Conservation (phyloP, 2,329 filamentous ascomycete genomes). For the Elsinoe fawcettii region DNA sequence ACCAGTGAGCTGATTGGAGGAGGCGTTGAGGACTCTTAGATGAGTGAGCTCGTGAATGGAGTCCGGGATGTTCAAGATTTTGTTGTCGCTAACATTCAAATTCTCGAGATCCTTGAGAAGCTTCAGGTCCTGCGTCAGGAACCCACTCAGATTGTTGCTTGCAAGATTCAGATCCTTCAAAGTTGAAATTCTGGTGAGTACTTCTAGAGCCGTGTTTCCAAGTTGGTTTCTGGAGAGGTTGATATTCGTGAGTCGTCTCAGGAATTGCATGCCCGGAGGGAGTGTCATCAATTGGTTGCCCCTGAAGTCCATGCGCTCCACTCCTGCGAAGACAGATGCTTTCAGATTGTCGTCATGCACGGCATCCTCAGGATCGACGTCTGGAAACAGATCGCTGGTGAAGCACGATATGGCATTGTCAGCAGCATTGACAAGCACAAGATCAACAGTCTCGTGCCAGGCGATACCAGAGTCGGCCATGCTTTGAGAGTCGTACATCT, state of each 20-base stretch:
- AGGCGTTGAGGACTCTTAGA: conserved; percentile 69
- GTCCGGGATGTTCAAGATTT: conserved; percentile 61
- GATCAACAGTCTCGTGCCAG: conserved; percentile 88
- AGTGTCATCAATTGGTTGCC: conserved; percentile 68
- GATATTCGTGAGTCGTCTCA: conserved; percentile 67
- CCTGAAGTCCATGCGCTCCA: conserved; percentile 78
- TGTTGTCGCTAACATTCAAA: conserved; percentile 75
- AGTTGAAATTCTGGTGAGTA: conserved; percentile 63
- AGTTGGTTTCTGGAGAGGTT: conserved; percentile 70
- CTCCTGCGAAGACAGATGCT: conserved; percentile 69
- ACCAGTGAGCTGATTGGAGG: conserved; percentile 65
- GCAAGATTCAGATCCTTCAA: conserved; percentile 75
- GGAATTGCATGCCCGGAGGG: conserved; percentile 65
- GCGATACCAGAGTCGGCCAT: conserved; percentile 55
- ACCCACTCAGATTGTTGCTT: conserved; percentile 65
- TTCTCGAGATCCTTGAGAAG: conserved; percentile 64
- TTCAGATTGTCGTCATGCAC: conserved; percentile 60
- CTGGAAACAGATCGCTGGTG: conserved; percentile 70
- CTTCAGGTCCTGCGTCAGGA: conserved; percentile 56
- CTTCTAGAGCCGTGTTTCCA: conserved; percentile 60
- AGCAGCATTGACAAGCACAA: conserved; percentile 75
- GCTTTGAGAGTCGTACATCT: conserved; percentile 79
- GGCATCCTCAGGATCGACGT: conserved; percentile 47
- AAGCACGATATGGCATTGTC: conserved; percentile 80
- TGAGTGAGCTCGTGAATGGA: conserved; percentile 58